phyloP scores from a whole-genome alignment of 2,329 filamentous ascomycete species.

The Lasiodiplodia theobromae region DNA sequence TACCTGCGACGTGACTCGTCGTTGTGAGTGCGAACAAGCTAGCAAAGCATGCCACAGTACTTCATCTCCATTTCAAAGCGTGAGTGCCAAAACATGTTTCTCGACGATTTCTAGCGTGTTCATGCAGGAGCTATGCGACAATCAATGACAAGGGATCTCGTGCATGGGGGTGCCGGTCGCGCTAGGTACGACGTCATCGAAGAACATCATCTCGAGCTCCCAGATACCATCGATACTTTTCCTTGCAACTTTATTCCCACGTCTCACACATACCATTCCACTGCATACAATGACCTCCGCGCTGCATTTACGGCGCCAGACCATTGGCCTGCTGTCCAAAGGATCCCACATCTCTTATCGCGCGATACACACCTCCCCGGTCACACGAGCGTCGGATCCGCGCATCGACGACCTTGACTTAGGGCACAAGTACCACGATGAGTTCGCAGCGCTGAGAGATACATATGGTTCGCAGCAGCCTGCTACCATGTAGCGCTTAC shows the following conservation, averaged over 20 bases:
- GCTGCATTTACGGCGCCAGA: not conserved
- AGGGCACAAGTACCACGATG: conserved; percentile 63
- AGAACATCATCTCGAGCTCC: conserved; percentile 6
- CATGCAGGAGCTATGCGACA: conserved; percentile 1
- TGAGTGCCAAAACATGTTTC: not conserved
- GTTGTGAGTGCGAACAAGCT: conserved; percentile 13
- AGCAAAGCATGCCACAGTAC: not conserved
- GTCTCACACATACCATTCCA: not conserved
- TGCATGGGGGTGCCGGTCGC: conserved; percentile 11
- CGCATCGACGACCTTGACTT: conserved; percentile 59
- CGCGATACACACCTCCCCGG: conserved; percentile 37
- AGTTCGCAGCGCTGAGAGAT: conserved; percentile 66
- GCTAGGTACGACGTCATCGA: conserved; percentile 16
- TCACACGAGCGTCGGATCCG: conserved; percentile 50
- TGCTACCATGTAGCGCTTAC: not conserved
- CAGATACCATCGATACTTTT: not conserved
- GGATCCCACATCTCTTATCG: conserved; percentile 35
- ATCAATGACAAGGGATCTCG: conserved; percentile 9
- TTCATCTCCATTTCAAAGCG: not conserved
- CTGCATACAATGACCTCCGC: conserved; percentile 11
- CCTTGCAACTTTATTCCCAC: not conserved
- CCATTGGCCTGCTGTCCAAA: not conserved
- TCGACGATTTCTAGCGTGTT: not conserved
- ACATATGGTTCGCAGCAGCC: conserved; percentile 58
- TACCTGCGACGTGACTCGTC: conserved; percentile 10